phyloP scores from a whole-genome alignment of 805 yeast species.

The Candida argentea region DNA sequence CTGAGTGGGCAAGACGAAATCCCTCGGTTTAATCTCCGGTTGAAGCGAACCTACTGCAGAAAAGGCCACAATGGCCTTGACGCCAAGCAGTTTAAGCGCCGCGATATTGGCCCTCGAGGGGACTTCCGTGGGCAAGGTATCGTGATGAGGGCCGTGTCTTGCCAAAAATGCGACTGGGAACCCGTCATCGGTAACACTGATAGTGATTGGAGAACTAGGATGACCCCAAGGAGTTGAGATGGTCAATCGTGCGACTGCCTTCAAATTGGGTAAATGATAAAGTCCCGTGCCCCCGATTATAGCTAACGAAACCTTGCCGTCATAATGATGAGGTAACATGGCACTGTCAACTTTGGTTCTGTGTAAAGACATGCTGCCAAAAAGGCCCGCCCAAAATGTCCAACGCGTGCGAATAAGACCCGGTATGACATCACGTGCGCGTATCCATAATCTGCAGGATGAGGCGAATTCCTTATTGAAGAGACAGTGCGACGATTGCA shows the following conservation, averaged over 20 bases:
- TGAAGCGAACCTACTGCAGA: slow-evolving; percentile 95
- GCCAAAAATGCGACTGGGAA: slow-evolving; percentile 89
- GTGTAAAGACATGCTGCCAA: slow-evolving; percentile 29
- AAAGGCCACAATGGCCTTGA: slow-evolving; percentile 81
- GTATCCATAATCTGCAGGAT: too few relatives aligned
- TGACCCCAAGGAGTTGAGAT: slow-evolving; percentile 95
- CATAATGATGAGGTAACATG: slow-evolving; percentile 41
- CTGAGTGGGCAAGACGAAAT: slow-evolving; percentile 94
- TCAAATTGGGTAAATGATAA: slow-evolving; percentile 70
- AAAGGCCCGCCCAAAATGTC: too few relatives aligned
- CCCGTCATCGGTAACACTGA: slow-evolving; percentile 67
- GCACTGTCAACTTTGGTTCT: slow-evolving; percentile 18
- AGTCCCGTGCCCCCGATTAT: slow-evolving; percentile 98
- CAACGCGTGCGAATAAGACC: too few relatives aligned
- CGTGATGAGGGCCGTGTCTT: slow-evolving; percentile 89
- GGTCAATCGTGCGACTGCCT: slow-evolving; percentile 77
- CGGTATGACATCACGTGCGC: too few relatives aligned
- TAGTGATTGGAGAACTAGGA: slow-evolving; percentile 90
- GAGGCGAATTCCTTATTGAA: too few relatives aligned
- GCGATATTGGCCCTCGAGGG: slow-evolving; percentile 94
- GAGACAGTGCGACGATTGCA: too few relatives aligned
- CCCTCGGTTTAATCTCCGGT: slow-evolving; percentile 83
- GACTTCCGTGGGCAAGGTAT: slow-evolving; percentile 82
- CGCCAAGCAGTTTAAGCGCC: slow-evolving; percentile 82
- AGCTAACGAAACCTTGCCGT: slow-evolving; percentile 68